Evolutionary conservation across 1,284 basidiomycete genomes (phyloP).

Genomic region (Malassezia cuniculi): DNA sequence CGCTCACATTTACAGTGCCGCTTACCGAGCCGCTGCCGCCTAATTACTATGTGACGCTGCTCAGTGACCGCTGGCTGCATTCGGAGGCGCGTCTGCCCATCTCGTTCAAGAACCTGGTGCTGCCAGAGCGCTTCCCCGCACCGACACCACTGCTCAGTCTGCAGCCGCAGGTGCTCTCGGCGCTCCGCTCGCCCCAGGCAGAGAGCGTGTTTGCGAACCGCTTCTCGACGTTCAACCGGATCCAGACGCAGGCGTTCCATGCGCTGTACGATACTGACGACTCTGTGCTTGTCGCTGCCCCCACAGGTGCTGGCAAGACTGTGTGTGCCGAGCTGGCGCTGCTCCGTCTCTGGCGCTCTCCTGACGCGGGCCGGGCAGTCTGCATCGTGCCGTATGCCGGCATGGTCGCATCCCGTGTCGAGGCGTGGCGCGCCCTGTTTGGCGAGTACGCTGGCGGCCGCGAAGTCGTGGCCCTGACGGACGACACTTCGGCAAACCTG

Average conservation of each 20-base stretch:
- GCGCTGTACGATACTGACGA: constrained; percentile 90
- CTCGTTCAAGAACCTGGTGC: constrained; percentile 92
- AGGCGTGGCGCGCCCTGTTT: constrained; percentile 82
- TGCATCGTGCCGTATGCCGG: constrained; percentile 94
- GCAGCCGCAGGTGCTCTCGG: constrained; percentile 75
- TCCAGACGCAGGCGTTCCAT: constrained; percentile 98
- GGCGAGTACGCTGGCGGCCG: constrained; percentile 69
- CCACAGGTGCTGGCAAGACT: constrained; percentile 91
- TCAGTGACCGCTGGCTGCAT: constrained; percentile 92
- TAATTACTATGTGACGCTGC: constrained; percentile 89
- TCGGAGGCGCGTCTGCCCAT: constrained; percentile 86
- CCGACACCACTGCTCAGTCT: constrained; percentile 86
- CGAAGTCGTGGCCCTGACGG: constrained; percentile 80
- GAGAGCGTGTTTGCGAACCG: constrained; percentile 61
- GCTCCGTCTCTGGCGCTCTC: constrained; percentile 76
- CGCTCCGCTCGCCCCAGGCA: constrained; percentile 80
- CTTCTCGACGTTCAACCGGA: constrained; percentile 85
- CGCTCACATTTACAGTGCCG: constrained; percentile 80
- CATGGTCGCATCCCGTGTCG: constrained; percentile 80
- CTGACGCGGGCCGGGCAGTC: constrained; percentile 64
- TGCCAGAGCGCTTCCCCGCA: constrained; percentile 89
- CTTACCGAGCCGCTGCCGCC: constrained; percentile 95
- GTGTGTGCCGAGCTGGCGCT: constrained; percentile 93
- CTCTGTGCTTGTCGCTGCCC: constrained; percentile 87
- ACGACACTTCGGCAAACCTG: constrained; percentile 86